Evolutionary conservation across 1,284 basidiomycete species (phyloP), one percentile per base, ranked within the genome.

Genomic region (Irpex sp.): DNA sequence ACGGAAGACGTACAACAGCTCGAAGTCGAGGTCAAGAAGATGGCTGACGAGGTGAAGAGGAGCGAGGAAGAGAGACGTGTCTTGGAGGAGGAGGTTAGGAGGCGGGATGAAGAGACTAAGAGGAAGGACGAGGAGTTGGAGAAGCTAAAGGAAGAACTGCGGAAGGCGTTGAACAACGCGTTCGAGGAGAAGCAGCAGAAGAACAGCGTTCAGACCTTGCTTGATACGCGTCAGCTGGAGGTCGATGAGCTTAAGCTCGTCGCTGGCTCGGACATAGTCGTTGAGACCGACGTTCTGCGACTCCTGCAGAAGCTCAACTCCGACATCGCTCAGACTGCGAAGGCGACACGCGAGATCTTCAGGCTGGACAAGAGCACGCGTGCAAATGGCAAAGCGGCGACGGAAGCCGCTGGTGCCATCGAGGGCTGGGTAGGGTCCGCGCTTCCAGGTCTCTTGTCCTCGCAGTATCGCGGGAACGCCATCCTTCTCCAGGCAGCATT

Each of bases 401-500:
- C 57, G 39, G 63, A 65, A 9, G 63, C 63, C 19, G 63, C 63
- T 5, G 53, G 57, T 36, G 60, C 63, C 13, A 65, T 65, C 46
- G 63, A 65, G 49, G 63, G 60, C 17, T 65, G 63, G 63, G 63
- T 65, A 13, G 63, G 63, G 33, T 60, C 63, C 5, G 58, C 61
- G 11, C 57, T 65, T 37, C 63, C 63, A 1, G 61, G 37, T 7
- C 53, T 65, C 19, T 49, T 65, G 3, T 65, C 63, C 35, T 62
- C 57, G 15, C 63, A 65, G 49, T 58, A 61, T 33, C 64, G 64
- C 17, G 61, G 61, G 6, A 65, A 65, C 61, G 53, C 61, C 5
- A 43, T 65, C 2, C 59, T 65, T 2, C 33, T 65, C 4, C 64
- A 65, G 50, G 64, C 64, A 15, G 64, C 64, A 11, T 19, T 65